Evolutionary conservation across 306 rosid species (phyloP).

Genomic region (Nissolia schottii): DNA sequence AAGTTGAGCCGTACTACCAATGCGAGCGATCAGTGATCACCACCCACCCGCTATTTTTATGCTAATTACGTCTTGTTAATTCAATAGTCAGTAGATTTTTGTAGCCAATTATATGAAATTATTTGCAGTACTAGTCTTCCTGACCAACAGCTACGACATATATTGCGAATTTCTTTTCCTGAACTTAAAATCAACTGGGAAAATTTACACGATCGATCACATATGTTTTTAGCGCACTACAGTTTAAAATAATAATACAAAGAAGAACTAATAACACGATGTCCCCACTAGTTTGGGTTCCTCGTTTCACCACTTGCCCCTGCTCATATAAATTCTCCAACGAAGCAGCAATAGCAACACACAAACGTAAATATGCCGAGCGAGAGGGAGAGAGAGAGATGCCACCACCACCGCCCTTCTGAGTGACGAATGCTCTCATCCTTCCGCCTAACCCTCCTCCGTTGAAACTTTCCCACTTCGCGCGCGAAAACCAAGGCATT

Average conservation of each 20-base stretch:
- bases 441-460: conserved; percentile 37
- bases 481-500: no score
- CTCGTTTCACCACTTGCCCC: conserved; percentile 23
- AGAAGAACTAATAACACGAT: not conserved
- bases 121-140: not conserved
- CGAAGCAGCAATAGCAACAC: conserved; percentile 30
- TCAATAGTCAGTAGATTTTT: not conserved
- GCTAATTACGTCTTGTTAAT: not conserved
- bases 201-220: not conserved
- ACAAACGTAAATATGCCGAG: not conserved
- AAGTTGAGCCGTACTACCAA: not conserved
- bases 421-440: conserved; percentile 39
- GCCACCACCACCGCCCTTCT: conserved; percentile 34
- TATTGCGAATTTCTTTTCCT: no score
- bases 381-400: conserved; percentile 8
- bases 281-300: conserved; percentile 21
- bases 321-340: conserved; percentile 24
- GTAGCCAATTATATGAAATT: not conserved
- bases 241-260: not conserved
- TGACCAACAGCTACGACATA: no score
- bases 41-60: not conserved
- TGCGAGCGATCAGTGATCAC: not conserved
- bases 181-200: not conserved
- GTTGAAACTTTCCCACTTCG: no score
- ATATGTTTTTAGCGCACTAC: not conserved